phyloP scores from a whole-genome alignment of 2,329 filamentous ascomycete species.

The Xylariaceae sp. region DNA sequence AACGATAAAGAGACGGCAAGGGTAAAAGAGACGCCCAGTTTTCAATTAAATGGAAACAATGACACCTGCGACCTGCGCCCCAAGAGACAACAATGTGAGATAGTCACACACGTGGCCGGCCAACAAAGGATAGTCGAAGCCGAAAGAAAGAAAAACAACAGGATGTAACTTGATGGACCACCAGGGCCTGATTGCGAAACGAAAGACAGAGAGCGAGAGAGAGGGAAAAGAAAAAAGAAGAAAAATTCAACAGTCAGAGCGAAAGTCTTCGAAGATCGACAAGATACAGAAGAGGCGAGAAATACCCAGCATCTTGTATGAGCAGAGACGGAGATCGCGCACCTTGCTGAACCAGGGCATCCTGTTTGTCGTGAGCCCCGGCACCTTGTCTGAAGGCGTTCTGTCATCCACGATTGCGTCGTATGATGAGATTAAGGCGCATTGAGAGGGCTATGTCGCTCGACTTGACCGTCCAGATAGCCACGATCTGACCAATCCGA shows the following conservation, averaged over 20 bases:
- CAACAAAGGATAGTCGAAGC: constrained; percentile 15
- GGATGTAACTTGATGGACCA: not conserved
- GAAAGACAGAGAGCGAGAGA: constrained; percentile 6
- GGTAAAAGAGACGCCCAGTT: constrained; percentile 17
- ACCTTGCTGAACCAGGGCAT: constrained; percentile 1
- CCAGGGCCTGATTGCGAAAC: constrained; percentile 12
- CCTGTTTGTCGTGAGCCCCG: constrained; percentile 6
- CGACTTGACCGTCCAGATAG: constrained; percentile 6
- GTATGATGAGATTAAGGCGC: constrained; percentile 23
- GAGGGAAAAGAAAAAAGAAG: constrained; percentile 2
- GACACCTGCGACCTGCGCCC: constrained; percentile 8
- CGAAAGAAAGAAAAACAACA: constrained; percentile 16
- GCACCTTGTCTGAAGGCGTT: not conserved
- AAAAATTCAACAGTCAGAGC: constrained; percentile 5
- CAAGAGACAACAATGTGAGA: constrained; percentile 21
- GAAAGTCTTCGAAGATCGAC: constrained; percentile 20
- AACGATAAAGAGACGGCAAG: constrained; percentile 24
- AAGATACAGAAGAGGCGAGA: constrained; percentile 14
- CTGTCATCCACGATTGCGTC: constrained; percentile 16
- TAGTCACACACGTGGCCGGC: constrained; percentile 6
- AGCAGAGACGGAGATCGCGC: constrained; percentile 1
- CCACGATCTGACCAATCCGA: constrained; percentile 20
- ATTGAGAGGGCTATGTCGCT: constrained; percentile 25
- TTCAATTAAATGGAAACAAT: constrained; percentile 21
- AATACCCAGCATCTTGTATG: constrained; percentile 26